These are phyloP conservation scores for Chenopodium suecicum DNA, from an alignment of 148 eudicot genomes.

Conservation along the genomic window DNA sequence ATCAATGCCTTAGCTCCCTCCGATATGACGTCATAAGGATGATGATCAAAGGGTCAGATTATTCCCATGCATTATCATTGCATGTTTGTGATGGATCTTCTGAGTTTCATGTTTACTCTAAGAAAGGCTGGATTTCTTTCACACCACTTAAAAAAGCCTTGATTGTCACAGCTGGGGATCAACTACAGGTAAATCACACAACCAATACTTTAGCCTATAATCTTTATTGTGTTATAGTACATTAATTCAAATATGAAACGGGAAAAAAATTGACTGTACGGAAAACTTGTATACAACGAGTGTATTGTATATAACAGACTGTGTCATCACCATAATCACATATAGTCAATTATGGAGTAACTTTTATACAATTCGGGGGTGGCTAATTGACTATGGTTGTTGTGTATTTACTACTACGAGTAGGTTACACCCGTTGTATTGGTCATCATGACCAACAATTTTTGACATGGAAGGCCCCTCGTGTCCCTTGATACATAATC, in stretches of 20 bases:
- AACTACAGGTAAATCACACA: conserved; percentile 57
- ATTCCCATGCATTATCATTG: conserved; percentile 62
- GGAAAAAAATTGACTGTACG: no score
- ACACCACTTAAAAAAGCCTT: conserved; percentile 47
- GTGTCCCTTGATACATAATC: conserved; percentile 6
- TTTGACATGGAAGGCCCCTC: conserved; percentile 3
- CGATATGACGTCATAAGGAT: conserved; percentile 70
- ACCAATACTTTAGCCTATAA: neutral
- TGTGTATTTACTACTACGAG: no score
- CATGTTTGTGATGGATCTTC: conserved; percentile 62
- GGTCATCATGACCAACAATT: conserved; percentile 9
- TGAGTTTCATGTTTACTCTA: conserved; percentile 86
- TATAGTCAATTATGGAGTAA: no score
- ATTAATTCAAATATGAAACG: no score
- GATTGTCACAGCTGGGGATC: conserved; percentile 75
- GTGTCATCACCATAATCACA: no score
- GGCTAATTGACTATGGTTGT: no score
- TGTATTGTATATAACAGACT: no score
- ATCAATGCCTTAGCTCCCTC: conserved; percentile 46
- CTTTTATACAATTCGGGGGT: no score
- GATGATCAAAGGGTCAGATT: conserved; percentile 76
- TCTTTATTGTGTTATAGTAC: no score
- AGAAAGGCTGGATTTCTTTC: conserved; percentile 90
- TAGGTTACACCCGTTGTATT: neutral
- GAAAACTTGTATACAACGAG: no score